Evolutionary conservation across 2,329 filamentous ascomycete species (phyloP).

Genomic region (Trichoderma harzianum): DNA sequence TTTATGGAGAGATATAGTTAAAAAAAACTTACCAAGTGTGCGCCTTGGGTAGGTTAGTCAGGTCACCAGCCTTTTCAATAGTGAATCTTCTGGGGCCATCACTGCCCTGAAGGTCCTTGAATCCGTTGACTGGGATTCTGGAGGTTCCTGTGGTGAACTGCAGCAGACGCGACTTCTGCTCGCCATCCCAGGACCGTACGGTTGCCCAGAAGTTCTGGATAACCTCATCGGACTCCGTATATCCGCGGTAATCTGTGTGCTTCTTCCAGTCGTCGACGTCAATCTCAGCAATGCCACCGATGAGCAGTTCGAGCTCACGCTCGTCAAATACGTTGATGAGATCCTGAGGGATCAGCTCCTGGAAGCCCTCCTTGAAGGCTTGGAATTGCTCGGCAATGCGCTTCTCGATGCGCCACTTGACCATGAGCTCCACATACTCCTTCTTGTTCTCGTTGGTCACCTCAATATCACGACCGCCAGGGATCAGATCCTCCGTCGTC

Average conservation of each 20-base stretch:
- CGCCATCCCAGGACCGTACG: conserved; percentile 93
- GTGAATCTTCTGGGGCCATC: conserved; percentile 94
- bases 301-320: conserved; percentile 90
- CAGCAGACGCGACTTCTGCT: conserved; percentile 92
- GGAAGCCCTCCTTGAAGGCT: conserved; percentile 94
- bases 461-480: conserved; percentile 83
- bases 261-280: conserved; percentile 99
- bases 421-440: conserved; percentile 97
- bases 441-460: conserved; percentile 99
- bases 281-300: conserved; percentile 99
- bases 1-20: background rate
- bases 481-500: conserved; percentile 90
- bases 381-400: conserved; percentile 98
- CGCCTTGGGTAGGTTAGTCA: conserved; percentile 87
- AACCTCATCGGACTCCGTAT: conserved; percentile 95
- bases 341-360: conserved; percentile 94
- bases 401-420: conserved; percentile 99
- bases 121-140: conserved; percentile 96
- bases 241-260: conserved; percentile 97
- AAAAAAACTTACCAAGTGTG: conserved; percentile 80
- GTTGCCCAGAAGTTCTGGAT: conserved; percentile 99
- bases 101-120: conserved; percentile 97
- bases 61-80: conserved; percentile 94
- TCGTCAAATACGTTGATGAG: conserved; percentile 98
- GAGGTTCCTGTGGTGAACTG: conserved; percentile 98